These are phyloP conservation scores for Volutella citrinella DNA, from an alignment of 2,329 filamentous ascomycete genomes.

Conservation along the genomic window DNA sequence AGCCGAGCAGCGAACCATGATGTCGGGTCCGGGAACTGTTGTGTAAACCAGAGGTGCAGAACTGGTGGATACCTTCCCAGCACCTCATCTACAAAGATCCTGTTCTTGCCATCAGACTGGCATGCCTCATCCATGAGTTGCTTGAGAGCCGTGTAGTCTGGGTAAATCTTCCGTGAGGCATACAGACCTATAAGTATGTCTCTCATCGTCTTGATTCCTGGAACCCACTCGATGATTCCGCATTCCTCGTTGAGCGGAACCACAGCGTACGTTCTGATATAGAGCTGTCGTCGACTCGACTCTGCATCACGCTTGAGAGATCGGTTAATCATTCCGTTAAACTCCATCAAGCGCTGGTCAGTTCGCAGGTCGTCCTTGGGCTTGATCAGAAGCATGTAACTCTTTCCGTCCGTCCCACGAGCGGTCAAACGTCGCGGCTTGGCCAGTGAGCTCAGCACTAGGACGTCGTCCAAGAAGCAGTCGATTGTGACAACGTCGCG, in stretches of 20 bases:
- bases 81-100: conserved; percentile 67
- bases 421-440: conserved; percentile 88
- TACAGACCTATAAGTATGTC: conserved; percentile 85
- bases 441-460: conserved; percentile 87
- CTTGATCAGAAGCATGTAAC: conserved; percentile 91
- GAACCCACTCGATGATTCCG: conserved; percentile 97
- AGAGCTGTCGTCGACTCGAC: conserved; percentile 83
- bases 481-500: conserved; percentile 81
- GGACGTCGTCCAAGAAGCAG: conserved; percentile 79
- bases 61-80: conserved; percentile 72
- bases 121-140: conserved; percentile 62
- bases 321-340: conserved; percentile 97
- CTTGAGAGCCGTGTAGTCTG: conserved; percentile 67
- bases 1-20: conserved; percentile 88
- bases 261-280: conserved; percentile 96
- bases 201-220: conserved; percentile 88
- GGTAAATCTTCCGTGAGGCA: conserved; percentile 66
- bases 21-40: conserved; percentile 89
- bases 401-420: conserved; percentile 81
- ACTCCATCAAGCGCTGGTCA: conserved; percentile 98
- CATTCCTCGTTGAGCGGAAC: conserved; percentile 97
- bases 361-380: conserved; percentile 97
- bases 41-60: conserved; percentile 91
- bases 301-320: conserved; percentile 89
- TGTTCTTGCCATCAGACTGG: conserved; percentile 55